Evolutionary conservation across 768 basidiomycete species (phyloP), one percentile per base, ranked within the genome.

Genomic region (Kwoniella heveanensis): DNA sequence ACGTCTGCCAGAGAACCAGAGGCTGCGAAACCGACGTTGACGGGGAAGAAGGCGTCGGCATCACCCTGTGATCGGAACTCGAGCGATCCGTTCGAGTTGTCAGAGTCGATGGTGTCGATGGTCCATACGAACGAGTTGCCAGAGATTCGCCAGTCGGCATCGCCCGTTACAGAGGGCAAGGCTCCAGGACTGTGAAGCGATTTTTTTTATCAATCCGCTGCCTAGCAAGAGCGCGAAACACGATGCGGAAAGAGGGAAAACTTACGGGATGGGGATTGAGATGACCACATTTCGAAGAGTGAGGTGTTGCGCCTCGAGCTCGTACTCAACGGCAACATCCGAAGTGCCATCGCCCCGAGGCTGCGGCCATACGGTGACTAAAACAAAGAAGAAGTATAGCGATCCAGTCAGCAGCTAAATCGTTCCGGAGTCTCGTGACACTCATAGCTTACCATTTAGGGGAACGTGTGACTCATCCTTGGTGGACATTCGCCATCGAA

Each of bases 311-410:
- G 92, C 90, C 77, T 95, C 92, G 50, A 98, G 88, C 78, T 98
- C 94, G 76, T 96, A 97, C 80, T 97, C 96, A 66, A 98, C 91
- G 80, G 90, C 94, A 64, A 98, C 91, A 67, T 95, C 92, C 69
- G 88, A 90, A 1, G 88, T 89, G n/a, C 92, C 92, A 65, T 92
- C 89, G 71, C 91, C 91, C 39, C 90, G 88, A 6, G 91, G 89
- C 13, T 92, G 88, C 13, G 94, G 96, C 94, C 94, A 98, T 81
- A 92, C 94, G 77, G 92, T 99, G 79, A 99, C 94, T 93, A 32
- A 6, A 5, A 63, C 29, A 36, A 13, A 36, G 32, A 36, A 36
- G 32, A 6, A 13, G 32, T 19, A n/a, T 25, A 19, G 17, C 9
- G 17, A 7, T 44, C 39, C 4, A 3, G 25, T 47, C 39, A 47